These are phyloP conservation scores for Skeletonema marinoi DNA, from an alignment of 108 stramenopile genomes.

Conservation along the genomic window DNA sequence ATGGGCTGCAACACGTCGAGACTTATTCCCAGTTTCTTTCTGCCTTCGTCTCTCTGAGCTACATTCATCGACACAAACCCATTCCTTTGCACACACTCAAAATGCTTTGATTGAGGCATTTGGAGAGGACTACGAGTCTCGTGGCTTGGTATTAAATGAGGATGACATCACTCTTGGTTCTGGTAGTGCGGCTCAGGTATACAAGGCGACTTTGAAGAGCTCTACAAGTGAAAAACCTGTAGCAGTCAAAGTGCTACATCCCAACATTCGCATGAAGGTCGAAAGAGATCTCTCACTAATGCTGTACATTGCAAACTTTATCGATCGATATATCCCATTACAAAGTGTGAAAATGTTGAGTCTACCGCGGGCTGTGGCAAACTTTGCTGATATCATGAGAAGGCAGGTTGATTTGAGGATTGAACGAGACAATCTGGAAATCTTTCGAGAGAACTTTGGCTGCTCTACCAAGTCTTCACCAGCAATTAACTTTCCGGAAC, in stretches of 20 bases:
- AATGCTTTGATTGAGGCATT: slow-evolving; percentile 64
- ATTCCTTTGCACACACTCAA: slow-evolving; percentile 75
- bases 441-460: slow-evolving; percentile 78
- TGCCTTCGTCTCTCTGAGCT: slow-evolving; percentile 72
- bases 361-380: slow-evolving; percentile 71
- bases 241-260: slow-evolving; percentile 90
- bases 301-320: slow-evolving; percentile 59
- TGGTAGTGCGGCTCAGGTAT: slow-evolving; percentile 91
- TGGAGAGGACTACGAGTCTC: slow-evolving; percentile 67
- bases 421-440: slow-evolving; percentile 68
- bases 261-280: slow-evolving; percentile 57
- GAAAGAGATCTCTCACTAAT: slow-evolving; percentile 79
- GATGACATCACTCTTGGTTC: slow-evolving; percentile 73
- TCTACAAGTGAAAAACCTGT: slow-evolving; percentile 29
- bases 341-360: slow-evolving; percentile 66
- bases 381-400: slow-evolving; percentile 69
- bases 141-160: slow-evolving; percentile 52
- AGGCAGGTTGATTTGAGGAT: slow-evolving; percentile 80
- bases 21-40: slow-evolving; percentile 74
- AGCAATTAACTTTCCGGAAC: slow-evolving; percentile 69
- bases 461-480: slow-evolving; percentile 8
- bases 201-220: slow-evolving; percentile 55
- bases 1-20: slow-evolving; percentile 89
- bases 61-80: slow-evolving; percentile 68
- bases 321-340: slow-evolving; percentile 63